phyloP scores from a whole-genome alignment of 352 stramenopile genomes.

The Blastocystis sp. region DNA sequence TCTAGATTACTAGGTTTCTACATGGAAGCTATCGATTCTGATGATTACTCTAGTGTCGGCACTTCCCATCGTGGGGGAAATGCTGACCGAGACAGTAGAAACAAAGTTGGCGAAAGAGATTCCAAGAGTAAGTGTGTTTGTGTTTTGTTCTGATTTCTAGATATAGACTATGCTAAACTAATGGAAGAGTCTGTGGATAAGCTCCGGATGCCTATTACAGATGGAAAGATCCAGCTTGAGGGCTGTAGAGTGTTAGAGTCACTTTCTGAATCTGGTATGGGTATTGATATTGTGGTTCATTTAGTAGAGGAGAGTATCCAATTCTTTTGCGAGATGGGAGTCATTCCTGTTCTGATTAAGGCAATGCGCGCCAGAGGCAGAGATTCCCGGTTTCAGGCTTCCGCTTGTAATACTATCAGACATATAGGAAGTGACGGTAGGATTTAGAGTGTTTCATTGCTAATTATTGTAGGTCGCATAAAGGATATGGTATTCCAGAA shows the following conservation, averaged over 20 bases:
- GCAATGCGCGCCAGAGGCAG: conserved; percentile 31
- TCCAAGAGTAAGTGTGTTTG: conserved; percentile 20
- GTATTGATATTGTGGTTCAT: neutral
- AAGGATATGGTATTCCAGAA: conserved; percentile 43
- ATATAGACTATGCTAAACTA: conserved; percentile 58
- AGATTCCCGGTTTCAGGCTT: conserved; percentile 50
- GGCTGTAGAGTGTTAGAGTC: conserved; percentile 41
- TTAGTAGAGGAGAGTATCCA: conserved; percentile 12
- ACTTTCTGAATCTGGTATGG: conserved; percentile 24
- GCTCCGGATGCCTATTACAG: conserved; percentile 35
- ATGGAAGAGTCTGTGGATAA: conserved; percentile 60
- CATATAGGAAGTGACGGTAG: conserved; percentile 45
- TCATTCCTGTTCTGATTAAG: conserved; percentile 57
- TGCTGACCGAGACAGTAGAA: neutral
- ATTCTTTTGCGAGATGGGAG: conserved; percentile 49
- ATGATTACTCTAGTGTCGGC: conserved; percentile 50
- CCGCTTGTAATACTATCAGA: conserved; percentile 6
- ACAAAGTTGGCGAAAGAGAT: neutral
- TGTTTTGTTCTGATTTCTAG: conserved; percentile 4
- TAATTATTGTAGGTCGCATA: neutral
- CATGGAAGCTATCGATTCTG: conserved; percentile 62
- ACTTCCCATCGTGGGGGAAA: neutral
- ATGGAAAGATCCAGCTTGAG: conserved; percentile 44
- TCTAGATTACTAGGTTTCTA: conserved; percentile 58
- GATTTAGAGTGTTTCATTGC: neutral